Base-by-base conservation (phyloP, 176 grass and related monocot genomes). In the Oryza coarctata region DNA sequence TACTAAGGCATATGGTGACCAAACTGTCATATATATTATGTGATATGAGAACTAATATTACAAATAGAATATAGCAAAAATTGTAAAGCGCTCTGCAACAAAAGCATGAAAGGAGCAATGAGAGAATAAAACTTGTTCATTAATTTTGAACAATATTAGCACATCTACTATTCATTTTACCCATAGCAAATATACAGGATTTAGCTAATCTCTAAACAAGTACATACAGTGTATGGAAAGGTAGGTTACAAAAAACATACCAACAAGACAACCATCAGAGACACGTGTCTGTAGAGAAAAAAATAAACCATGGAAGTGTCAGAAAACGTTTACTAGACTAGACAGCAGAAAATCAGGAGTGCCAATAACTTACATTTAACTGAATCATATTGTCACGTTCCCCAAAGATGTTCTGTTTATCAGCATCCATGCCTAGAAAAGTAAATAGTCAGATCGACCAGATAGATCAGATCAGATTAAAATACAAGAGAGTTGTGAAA, bases 351-450 rank as follows among this genome's bases (percentile, higher is more conserved):
- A 52, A 22, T 9, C 23, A 22, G 55, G 22, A 58, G 55, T 23
- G 13, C 6, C 2, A 23, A 23, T 61, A 40, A 3, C 55, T 41
- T 77, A 64, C 75, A 36, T 64, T 63, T 63, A 77, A 27, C 9
- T 77, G 75, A 27, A 38, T 41, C 75, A 77, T 41, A 64, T 44
- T 25, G 23, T 29, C 75, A 17, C 3, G 36, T 17, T 72, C 79
- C 26, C 29, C 14, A 71, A 44, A 40, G 36, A 1, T 63, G 27
- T 33, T 44, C n/a, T 63, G 67, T 44, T 71, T 73, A 27, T 81
- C 34, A 71, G 44, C 33, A 71, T 71, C 67, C 35, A 31, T 71
- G 49, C 45, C 49, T 71, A 60, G 45, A 60, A 50, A 81, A 81
- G 13, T 31, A 41, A 2, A 69, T 58, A 3, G 52, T 77, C 58